phyloP scores from a whole-genome alignment of 257 asterid genomes.

The Jaltomata sinuosa region DNA sequence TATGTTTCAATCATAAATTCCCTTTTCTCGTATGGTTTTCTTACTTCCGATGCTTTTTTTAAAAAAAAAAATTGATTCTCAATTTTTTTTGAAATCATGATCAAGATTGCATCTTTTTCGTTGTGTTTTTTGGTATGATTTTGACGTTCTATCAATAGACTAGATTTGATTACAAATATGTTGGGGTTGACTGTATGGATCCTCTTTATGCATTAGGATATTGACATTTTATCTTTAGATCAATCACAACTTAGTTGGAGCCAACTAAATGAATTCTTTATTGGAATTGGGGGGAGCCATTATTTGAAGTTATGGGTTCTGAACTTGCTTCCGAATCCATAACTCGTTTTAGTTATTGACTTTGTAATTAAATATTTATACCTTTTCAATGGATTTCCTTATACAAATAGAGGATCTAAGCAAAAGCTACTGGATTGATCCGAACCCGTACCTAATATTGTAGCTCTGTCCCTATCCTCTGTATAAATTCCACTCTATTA shows the following conservation, averaged over 20 bases:
- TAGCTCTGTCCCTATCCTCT: background rate
- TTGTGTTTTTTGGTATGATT: background rate
- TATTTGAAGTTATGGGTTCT: background rate
- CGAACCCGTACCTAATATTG: background rate
- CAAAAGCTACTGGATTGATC: background rate
- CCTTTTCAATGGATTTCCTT: background rate
- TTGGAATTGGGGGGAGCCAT: background rate
- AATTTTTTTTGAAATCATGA: background rate
- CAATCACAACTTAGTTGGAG: background rate
- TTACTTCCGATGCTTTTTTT: background rate
- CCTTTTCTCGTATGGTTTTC: background rate
- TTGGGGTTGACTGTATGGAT: background rate
- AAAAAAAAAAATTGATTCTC: background rate
- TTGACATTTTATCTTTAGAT: background rate
- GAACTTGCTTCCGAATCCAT: background rate
- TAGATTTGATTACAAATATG: background rate
- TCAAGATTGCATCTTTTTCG: background rate
- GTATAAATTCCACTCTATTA: background rate
- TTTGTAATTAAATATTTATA: background rate
- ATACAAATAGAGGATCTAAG: background rate
- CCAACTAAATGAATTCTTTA: background rate
- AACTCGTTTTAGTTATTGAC: background rate
- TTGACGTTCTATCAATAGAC: background rate
- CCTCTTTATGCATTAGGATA: background rate
- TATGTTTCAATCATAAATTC: background rate